phyloP scores from a whole-genome alignment of 1,139 yeast genomes.

The Saccharomyces pastorianus region DNA sequence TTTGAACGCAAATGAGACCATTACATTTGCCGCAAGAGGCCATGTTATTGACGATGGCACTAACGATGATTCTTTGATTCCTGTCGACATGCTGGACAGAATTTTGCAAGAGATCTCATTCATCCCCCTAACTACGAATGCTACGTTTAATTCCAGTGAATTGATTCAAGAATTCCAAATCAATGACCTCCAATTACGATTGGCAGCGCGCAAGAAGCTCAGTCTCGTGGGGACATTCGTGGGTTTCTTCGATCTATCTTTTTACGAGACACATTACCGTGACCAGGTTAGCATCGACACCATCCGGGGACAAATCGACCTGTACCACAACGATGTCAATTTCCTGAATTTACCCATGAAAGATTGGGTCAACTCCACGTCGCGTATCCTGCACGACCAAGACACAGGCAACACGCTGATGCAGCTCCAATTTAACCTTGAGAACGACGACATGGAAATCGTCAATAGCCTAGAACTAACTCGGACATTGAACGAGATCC shows the following conservation, averaged over 20 bases:
- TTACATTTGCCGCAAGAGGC: background rate
- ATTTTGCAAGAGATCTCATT: background rate
- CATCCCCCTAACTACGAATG: conserved; percentile 6
- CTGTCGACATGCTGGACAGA: conserved; percentile 17
- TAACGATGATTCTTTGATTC: background rate
- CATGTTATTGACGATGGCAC: background rate
- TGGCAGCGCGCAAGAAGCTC: conserved; percentile 27
- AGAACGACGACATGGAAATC: conserved; percentile 31
- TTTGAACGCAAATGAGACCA: conserved; percentile 2
- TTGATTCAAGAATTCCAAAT: conserved; percentile 31
- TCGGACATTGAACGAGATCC: conserved; percentile 32
- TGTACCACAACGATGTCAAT: conserved; percentile 29
- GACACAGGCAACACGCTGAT: conserved; percentile 14
- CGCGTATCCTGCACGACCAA: conserved; percentile 22
- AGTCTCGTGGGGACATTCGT: conserved; percentile 27
- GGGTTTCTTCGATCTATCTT: conserved; percentile 23
- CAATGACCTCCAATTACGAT: conserved; percentile 27
- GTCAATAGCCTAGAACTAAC: conserved; percentile 31
- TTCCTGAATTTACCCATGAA: conserved; percentile 33
- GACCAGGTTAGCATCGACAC: conserved; percentile 7
- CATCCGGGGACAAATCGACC: conserved; percentile 30
- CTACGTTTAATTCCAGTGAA: conserved; percentile 19
- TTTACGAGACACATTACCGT: conserved; percentile 16
- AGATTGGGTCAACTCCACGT: conserved; percentile 34
- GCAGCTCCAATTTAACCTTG: conserved; percentile 27